Percentiles rank a stretch among this genome's conserved stretches.
These are phyloP conservation scores for Sanghuangporus weigelae DNA, from an alignment of 1,284 basidiomycete genomes.

Conservation along the genomic window DNA sequence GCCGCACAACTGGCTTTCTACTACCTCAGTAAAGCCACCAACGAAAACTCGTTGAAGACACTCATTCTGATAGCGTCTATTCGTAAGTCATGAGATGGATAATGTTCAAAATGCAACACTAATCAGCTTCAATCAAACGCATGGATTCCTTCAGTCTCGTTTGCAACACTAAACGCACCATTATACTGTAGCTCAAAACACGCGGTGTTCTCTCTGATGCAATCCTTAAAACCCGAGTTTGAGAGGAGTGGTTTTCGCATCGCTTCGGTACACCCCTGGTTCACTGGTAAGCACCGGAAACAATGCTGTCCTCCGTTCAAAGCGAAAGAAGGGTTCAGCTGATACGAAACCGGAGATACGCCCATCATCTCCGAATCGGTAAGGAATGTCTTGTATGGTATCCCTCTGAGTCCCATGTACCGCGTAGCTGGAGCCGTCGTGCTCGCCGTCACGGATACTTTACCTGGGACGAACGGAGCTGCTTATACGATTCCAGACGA, in stretches of 20 bases:
- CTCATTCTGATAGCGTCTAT: conserved; percentile 53
- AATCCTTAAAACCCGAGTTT: conserved; percentile 37
- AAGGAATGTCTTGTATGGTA: conserved; percentile 43
- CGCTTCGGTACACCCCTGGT: conserved; percentile 48
- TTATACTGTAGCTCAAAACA: conserved; percentile 51
- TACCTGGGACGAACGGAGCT: conserved; percentile 39
- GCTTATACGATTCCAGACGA: conserved; percentile 46
- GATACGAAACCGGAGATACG: conserved; percentile 33
- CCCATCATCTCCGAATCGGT: conserved; percentile 36
- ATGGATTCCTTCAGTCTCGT: conserved; percentile 37
- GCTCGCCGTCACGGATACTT: conserved; percentile 44
- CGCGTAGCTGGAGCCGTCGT: conserved; percentile 48
- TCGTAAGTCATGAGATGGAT: conserved; percentile 28
- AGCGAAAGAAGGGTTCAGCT: background rate
- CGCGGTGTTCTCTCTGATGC: conserved; percentile 49
- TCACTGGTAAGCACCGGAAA: conserved; percentile 35
- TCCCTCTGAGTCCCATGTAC: conserved; percentile 44
- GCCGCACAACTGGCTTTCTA: conserved; percentile 45
- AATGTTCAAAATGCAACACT: conserved; percentile 3
- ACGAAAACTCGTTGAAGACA: conserved; percentile 35
- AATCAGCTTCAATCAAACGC: background rate
- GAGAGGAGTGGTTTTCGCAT: conserved; percentile 40
- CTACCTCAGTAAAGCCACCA: conserved; percentile 40
- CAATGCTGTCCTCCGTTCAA: background rate
- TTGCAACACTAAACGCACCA: conserved; percentile 37